These are phyloP conservation scores for Jatropha podagrica DNA, from an alignment of 441 rosid species.

Conservation along the genomic window DNA sequence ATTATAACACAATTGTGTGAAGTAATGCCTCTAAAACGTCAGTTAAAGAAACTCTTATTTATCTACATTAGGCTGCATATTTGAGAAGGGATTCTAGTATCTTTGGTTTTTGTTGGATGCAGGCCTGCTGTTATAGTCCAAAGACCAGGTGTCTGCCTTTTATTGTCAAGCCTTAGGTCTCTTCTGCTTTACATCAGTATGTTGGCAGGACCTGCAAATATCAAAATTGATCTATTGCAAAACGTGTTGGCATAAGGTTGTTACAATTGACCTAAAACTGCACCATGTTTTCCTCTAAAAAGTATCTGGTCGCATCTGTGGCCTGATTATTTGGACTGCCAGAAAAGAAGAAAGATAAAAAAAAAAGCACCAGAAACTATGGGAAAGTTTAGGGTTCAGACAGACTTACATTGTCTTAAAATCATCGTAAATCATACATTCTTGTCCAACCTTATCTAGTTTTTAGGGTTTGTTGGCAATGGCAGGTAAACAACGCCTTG, in stretches of 20 bases:
- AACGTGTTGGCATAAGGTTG: not conserved
- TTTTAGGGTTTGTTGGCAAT: not conserved
- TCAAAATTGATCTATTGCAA: not conserved
- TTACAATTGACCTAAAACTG: not conserved
- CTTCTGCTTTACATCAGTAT: not conserved
- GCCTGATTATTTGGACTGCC: not conserved
- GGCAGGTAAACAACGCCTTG: not conserved
- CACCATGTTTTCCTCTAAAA: not conserved
- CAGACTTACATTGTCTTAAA: not conserved
- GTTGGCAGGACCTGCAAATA: not conserved
- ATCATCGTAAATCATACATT: not conserved
- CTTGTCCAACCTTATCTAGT: not conserved
- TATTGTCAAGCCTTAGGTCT: not conserved
- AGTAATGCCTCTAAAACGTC: not conserved
- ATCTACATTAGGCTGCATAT: not conserved
- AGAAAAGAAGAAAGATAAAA: not conserved
- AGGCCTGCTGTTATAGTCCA: not conserved
- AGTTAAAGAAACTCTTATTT: not conserved
- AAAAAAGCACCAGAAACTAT: too few relatives aligned
- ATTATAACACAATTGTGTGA: not conserved
- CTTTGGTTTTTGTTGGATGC: not conserved
- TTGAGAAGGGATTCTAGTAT: too few relatives aligned
- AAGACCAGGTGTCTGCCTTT: not conserved
- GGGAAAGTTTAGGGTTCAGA: not conserved
- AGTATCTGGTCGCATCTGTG: not conserved